phyloP scores from a whole-genome alignment of 1,284 basidiomycete species.

The Gymnopus androsaceus region DNA sequence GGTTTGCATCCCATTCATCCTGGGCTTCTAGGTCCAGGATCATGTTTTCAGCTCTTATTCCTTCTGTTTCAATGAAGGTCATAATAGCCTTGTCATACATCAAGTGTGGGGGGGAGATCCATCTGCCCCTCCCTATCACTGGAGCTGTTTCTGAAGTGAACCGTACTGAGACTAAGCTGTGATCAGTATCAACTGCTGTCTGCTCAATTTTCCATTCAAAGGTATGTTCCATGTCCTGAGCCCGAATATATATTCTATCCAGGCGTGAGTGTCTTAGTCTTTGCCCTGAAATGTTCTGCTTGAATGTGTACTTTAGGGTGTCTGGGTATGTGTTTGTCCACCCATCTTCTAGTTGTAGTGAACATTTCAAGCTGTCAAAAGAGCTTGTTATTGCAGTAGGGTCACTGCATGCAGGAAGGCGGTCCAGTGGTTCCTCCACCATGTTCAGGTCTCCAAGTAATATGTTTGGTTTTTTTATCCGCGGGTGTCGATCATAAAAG shows the following conservation, averaged over 20 bases:
- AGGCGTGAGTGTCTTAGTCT: slow-evolving; percentile 31
- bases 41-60: slow-evolving; percentile 4
- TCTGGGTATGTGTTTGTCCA: too few species aligned
- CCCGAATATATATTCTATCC: slow-evolving; percentile 31
- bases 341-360: too few species aligned
- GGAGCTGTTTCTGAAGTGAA: slow-evolving; percentile 21
- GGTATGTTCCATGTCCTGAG: neutral
- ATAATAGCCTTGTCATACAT: slow-evolving; percentile 21
- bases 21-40: neutral
- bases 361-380: too few species aligned
- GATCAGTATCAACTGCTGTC: slow-evolving; percentile 22
- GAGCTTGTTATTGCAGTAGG: too few species aligned
- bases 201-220: slow-evolving; percentile 22
- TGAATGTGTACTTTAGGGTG: too few species aligned
- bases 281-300: too few species aligned
- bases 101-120: slow-evolving; percentile 23
- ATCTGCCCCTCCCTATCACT: slow-evolving; percentile 25
- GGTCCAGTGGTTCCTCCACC: neutral
- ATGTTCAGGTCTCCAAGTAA: neutral
- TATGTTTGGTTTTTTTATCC: neutral
- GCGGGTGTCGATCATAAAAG: neutral
- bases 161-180: slow-evolving; percentile 22
- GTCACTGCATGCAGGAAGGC: too few species aligned
- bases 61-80: slow-evolving; percentile 8
- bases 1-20: neutral